These are phyloP conservation scores for Amoebophrya sp. DNA, from an alignment of 169 alveolate genomes.

Conservation along the genomic window DNA sequence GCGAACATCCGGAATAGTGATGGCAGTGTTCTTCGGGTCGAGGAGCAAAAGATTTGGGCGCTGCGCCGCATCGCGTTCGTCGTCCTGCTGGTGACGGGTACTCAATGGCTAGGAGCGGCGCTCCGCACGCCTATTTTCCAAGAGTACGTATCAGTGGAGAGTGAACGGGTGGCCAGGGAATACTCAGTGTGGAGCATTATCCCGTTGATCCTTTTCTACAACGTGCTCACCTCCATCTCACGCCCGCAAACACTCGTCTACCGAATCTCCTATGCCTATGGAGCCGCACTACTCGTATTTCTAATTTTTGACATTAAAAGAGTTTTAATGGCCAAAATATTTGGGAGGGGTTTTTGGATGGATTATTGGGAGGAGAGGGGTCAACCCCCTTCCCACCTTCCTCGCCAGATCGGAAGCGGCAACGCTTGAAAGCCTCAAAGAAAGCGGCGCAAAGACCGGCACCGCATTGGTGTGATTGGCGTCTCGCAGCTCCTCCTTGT, in stretches of 20 bases:
- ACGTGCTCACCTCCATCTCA: not conserved
- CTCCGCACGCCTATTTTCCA: not conserved
- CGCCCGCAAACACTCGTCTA: not conserved
- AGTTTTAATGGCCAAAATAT: too few relatives aligned
- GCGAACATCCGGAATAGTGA: not conserved
- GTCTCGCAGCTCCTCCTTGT: too few relatives aligned
- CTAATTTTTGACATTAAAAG: too few relatives aligned
- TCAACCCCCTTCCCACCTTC: too few relatives aligned
- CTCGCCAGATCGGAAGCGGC: too few relatives aligned
- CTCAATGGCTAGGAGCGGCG: not conserved
- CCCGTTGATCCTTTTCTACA: not conserved
- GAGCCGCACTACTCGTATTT: not conserved
- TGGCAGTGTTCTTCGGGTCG: not conserved
- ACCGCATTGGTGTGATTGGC: too few relatives aligned
- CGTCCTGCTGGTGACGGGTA: not conserved
- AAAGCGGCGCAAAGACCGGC: too few relatives aligned
- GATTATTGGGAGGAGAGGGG: too few relatives aligned
- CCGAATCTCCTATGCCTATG: not conserved
- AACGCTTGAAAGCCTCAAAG: too few relatives aligned
- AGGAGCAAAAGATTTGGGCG: not conserved
- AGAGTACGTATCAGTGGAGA: not conserved
- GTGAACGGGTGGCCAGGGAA: not conserved
- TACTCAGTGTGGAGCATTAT: not conserved
- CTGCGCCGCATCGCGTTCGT: not conserved
- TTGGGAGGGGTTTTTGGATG: too few relatives aligned